Conservation (phyloP, 768 basidiomycete species). For the Trametes villosa region DNA sequence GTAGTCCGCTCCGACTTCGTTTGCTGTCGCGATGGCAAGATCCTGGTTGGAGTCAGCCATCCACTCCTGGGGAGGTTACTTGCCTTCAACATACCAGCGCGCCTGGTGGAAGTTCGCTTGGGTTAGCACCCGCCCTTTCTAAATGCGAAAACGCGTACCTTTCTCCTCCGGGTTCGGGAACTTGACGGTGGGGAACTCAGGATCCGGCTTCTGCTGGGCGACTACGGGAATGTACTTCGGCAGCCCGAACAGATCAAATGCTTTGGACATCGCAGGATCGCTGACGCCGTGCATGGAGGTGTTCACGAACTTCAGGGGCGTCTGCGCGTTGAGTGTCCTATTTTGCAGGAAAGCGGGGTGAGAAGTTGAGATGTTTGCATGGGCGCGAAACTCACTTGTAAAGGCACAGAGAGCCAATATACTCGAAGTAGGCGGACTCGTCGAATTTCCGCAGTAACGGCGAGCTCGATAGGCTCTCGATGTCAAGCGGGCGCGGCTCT, state of each 20-base stretch:
- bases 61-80: no score
- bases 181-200: conserved; percentile 81
- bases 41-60: conserved; percentile 50
- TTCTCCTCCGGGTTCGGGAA: conserved; percentile 94
- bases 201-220: conserved; percentile 75
- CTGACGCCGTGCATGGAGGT: conserved; percentile 94
- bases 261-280: conserved; percentile 59
- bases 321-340: conserved; percentile 38
- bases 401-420: conserved; percentile 15
- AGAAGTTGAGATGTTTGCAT: not conserved
- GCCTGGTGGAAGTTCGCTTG: conserved; percentile 14
- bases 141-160: conserved; percentile 46
- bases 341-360: not conserved
- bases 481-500: conserved; percentile 53
- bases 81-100: conserved; percentile 25
- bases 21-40: conserved; percentile 68
- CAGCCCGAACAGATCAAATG: conserved; percentile 65
- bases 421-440: conserved; percentile 7
- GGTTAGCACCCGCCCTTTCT: not conserved
- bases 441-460: conserved; percentile 22
- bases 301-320: conserved; percentile 69
- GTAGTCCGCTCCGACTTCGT: conserved; percentile 54
- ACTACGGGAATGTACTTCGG: conserved; percentile 60
- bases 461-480: conserved; percentile 42
- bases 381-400: conserved; percentile 5